Percentiles rank a stretch among this genome's conserved stretches.
phyloP scores from a whole-genome alignment of 768 basidiomycete species.

The Pleurotus citrinopileatus region DNA sequence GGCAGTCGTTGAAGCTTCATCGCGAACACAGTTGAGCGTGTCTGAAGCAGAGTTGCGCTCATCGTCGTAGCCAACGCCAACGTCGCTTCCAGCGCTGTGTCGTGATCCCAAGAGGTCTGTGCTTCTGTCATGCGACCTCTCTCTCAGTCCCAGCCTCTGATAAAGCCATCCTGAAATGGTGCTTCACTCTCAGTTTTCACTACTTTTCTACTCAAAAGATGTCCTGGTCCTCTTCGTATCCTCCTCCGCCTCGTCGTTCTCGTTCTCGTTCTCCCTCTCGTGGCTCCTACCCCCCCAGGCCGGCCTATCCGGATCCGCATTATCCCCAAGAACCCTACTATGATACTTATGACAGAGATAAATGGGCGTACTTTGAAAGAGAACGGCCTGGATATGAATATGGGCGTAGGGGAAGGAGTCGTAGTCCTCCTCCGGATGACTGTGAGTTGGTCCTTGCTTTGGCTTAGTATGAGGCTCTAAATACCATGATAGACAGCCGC shows the following conservation, averaged over 20 bases:
- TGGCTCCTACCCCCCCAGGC: conserved; percentile 50
- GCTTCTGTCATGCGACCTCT: conserved; percentile 86
- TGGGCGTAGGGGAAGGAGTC: conserved; percentile 67
- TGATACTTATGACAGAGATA: conserved; percentile 74
- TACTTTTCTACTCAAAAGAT: conserved; percentile 54
- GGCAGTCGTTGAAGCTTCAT: conserved; percentile 37
- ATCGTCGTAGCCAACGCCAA: conserved; percentile 38
- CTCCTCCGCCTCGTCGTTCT: conserved; percentile 72
- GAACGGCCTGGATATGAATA: conserved; percentile 71
- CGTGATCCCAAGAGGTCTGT: conserved; percentile 86
- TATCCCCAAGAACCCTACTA: conserved; percentile 63
- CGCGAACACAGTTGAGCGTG: conserved; percentile 59
- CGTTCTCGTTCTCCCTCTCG: conserved; percentile 82
- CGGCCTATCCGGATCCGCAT: conserved; percentile 51
- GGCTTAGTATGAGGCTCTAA: conserved; percentile 10
- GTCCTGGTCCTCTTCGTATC: conserved; percentile 81
- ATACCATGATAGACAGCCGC: conserved; percentile 43
- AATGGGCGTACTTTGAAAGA: conserved; percentile 66
- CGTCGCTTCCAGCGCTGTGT: conserved; percentile 33
- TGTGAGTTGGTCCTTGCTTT: conserved; percentile 32
- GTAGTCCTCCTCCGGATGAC: conserved; percentile 69
- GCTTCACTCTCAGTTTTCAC: conserved; percentile 54
- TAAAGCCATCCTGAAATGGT: conserved; percentile 55
- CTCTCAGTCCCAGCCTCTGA: conserved; percentile 69
- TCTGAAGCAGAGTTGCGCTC: conserved; percentile 40